These are phyloP conservation scores for Draba incana DNA, from an alignment of 345 rosid species.

Conservation along the genomic window DNA sequence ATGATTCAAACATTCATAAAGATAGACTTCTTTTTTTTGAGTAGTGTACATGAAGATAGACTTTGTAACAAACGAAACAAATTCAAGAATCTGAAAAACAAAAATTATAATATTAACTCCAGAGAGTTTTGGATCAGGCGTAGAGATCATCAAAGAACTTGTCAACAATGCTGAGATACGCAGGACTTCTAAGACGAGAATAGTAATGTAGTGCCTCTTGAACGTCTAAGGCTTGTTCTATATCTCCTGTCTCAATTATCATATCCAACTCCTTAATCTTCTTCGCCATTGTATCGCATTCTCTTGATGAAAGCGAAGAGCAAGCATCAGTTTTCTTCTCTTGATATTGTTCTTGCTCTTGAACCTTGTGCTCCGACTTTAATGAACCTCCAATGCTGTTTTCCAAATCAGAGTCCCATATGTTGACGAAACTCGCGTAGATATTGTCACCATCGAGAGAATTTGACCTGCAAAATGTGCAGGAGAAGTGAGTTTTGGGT, in stretches of 20 bases:
- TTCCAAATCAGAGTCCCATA: slow-evolving; percentile 39
- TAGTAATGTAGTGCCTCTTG: slow-evolving; percentile 94
- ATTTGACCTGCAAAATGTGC: slow-evolving; percentile 38
- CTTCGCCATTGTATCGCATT: slow-evolving; percentile 46
- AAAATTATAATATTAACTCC: background rate
- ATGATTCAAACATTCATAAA: slow-evolving; percentile 16
- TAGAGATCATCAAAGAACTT: slow-evolving; percentile 74
- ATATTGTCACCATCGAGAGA: slow-evolving; percentile 36
- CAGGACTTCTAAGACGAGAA: slow-evolving; percentile 75
- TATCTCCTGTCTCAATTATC: slow-evolving; percentile 58
- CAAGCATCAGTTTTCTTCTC: slow-evolving; percentile 31
- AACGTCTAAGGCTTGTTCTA: slow-evolving; percentile 79
- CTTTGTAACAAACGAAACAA: background rate
- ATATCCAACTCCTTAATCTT: slow-evolving; percentile 83
- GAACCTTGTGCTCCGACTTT: slow-evolving; percentile 18
- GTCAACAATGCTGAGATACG: slow-evolving; percentile 77
- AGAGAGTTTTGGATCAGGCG: slow-evolving; percentile 25
- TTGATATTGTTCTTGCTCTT: slow-evolving; percentile 23
- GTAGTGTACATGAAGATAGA: too few species aligned
- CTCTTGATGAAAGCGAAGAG: slow-evolving; percentile 24
- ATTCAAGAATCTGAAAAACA: slow-evolving; percentile 3
- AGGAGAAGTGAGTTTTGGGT: slow-evolving; percentile 37
- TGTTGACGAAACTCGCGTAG: slow-evolving; percentile 40
- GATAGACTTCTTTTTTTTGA: background rate
- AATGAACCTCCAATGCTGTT: slow-evolving; percentile 26